phyloP scores from a whole-genome alignment of 306 rosid genomes.

The Purshia tridentata region DNA sequence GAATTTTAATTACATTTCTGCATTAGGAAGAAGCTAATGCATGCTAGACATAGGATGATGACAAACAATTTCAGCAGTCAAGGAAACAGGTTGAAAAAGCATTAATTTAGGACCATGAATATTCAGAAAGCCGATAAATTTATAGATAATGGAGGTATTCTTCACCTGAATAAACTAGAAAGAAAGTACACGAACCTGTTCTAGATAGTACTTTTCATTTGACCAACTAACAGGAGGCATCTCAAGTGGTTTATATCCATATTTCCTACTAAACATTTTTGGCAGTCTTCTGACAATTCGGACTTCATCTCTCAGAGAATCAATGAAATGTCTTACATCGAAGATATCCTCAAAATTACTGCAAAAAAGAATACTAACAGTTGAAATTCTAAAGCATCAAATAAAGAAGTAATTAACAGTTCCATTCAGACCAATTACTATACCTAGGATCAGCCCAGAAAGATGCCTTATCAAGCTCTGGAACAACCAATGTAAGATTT shows the following conservation, averaged over 20 bases:
- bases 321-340: constrained; percentile 84
- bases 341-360: constrained; percentile 94
- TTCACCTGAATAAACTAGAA: background rate
- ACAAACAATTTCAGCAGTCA: constrained; percentile 2
- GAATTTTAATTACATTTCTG: background rate
- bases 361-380: constrained; percentile 36
- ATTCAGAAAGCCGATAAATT: background rate
- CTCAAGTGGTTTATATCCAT: constrained; percentile 50
- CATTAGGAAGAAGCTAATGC: background rate
- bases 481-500: constrained; percentile 94
- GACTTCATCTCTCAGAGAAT: constrained; percentile 88
- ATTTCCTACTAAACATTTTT: constrained; percentile 57
- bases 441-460: constrained; percentile 99
- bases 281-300: constrained; percentile 90
- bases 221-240: constrained; percentile 99
- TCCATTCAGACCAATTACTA: constrained; percentile 23
- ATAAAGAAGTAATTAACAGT: constrained; percentile 16
- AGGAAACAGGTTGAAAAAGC: constrained; percentile 13
- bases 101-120: constrained; percentile 1
- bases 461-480: constrained; percentile 94
- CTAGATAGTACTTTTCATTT: constrained; percentile 72
- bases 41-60: background rate
- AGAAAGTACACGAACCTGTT: constrained; percentile 59
- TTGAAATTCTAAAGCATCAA: constrained; percentile 32
- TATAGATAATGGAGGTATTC: background rate